Base-by-base conservation (phyloP, 2,329 filamentous ascomycete genomes). In the Colletotrichum australisinense region DNA sequence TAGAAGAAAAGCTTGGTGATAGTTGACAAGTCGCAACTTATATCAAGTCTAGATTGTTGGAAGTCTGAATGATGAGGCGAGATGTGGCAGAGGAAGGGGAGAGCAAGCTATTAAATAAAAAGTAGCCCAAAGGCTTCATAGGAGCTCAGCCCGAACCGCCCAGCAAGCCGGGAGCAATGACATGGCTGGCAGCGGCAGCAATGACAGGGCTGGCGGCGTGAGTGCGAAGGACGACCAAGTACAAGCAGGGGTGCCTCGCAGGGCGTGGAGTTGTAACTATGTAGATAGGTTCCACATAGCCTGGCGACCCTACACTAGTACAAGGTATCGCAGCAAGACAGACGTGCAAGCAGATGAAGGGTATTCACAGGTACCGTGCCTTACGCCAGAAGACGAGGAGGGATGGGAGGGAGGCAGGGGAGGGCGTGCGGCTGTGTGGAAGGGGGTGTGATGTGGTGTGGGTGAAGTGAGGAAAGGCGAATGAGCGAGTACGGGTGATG, bases 71-170 rank as follows among this genome's bases (percentile, higher is more conserved):
- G 60, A 7, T 56, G 67, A 16, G 55, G 46, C 38, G n/a, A 62
- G 60, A 30, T 30, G 64, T 12, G 46, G 32, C 32, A 55, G 35
- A 69, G 26, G 52, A 63, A 62, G 56, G 57, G 52, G 56, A 53
- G 42, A 67, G 60, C 67, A 73, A 74, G 72, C 60, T 67, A 62
- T 74, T 74, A 74, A 72, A 74, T 74, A 72, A 67, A 59, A 63
- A 62, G 63, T 28, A 19, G 19, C 68, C 46, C 68, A 67, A 67
- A 67, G 72, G 68, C 71, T 67, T 64, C 59, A 38, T 28, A 46
- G 55, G 64, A 67, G 53, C 32, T 60, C 55, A 65, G 67, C 55
- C 70, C 60, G 46, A 35, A 59, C 16, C 16, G 53, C 64, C 70
- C 70, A 56, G 56, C 67, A 57, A 60, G 70, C 35, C 64, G 67